Evolutionary conservation across 2,329 filamentous ascomycete species (phyloP).

Genomic region (Trichoderma harzianum): DNA sequence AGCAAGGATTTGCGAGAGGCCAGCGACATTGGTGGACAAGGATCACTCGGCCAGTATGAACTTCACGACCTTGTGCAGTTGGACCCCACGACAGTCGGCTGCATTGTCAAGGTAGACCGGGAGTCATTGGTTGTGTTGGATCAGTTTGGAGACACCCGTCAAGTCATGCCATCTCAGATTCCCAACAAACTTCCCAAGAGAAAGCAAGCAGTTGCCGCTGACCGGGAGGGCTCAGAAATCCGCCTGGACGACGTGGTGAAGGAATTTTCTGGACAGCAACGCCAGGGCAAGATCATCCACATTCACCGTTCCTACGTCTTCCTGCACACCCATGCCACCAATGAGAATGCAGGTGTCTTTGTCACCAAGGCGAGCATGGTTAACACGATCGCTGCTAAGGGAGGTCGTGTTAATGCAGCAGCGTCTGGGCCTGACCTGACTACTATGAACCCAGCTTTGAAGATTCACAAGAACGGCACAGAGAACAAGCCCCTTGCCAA

Average conservation of each 20-base stretch:
- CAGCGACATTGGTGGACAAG: constrained; percentile 83
- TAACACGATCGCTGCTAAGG: constrained; percentile 89
- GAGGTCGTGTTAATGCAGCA: constrained; percentile 67
- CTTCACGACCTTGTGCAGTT: constrained; percentile 93
- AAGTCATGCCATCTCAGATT: constrained; percentile 85
- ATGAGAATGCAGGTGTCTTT: constrained; percentile 86
- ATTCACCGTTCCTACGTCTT: constrained; percentile 93
- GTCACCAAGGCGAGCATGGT: constrained; percentile 84
- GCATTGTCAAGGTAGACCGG: constrained; percentile 90
- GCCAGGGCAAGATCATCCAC: constrained; percentile 85
- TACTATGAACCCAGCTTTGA: constrained; percentile 88
- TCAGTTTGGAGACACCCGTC: constrained; percentile 79
- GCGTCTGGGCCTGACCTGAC: constrained; percentile 71
- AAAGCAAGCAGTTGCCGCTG: constrained; percentile 83
- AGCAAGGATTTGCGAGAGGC: constrained; percentile 95
- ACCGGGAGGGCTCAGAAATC: constrained; percentile 91
- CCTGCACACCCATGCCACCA: constrained; percentile 76
- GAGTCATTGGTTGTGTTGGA: constrained; percentile 88
- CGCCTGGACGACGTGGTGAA: constrained; percentile 88
- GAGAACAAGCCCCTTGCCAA: constrained; percentile 54
- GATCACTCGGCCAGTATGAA: constrained; percentile 81
- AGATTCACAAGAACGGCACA: constrained; percentile 59
- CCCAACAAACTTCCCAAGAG: constrained; percentile 82
- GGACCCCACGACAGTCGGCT: constrained; percentile 87
- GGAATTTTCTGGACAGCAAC: constrained; percentile 80